These are phyloP conservation scores for Leucosporidium yakuticum DNA, from an alignment of 768 basidiomycete species.

Conservation along the genomic window DNA sequence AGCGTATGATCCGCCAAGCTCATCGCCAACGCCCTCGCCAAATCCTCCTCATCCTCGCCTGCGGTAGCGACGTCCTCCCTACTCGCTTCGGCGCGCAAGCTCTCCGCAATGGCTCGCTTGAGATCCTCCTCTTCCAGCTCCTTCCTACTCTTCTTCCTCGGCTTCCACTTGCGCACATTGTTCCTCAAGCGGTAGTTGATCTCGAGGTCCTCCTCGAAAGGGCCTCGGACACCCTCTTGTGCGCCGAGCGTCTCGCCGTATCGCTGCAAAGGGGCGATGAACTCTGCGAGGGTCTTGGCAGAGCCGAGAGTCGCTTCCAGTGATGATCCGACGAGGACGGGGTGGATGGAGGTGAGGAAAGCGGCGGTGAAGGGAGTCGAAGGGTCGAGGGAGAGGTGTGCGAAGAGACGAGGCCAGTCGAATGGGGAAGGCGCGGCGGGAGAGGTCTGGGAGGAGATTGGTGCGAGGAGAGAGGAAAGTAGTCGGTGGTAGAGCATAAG, in stretches of 20 bases:
- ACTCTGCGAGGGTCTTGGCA: constrained; percentile 50
- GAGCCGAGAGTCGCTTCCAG: constrained; percentile 54
- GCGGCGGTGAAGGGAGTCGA: background rate
- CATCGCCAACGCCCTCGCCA: constrained; percentile 13
- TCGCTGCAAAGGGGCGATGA: constrained; percentile 49
- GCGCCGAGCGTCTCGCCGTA: constrained; percentile 21
- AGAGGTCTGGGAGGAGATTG: constrained; percentile 49
- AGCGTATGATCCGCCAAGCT: background rate
- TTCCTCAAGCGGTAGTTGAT: constrained; percentile 23
- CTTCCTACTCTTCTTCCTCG: constrained; percentile 1
- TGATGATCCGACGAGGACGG: constrained; percentile 12
- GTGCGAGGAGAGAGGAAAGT: constrained; percentile 52
- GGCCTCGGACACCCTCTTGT: constrained; percentile 37
- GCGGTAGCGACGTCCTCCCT: background rate
- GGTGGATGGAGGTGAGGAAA: constrained; percentile 21
- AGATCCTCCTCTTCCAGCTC: background rate
- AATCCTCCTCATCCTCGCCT: background rate
- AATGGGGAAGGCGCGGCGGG: background rate
- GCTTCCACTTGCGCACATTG: background rate
- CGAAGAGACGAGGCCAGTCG: constrained; percentile 18
- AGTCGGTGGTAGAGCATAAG: constrained; percentile 72
- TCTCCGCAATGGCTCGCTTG: constrained; percentile 8
- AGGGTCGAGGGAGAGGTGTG: constrained; percentile 10
- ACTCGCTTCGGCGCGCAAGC: too few species aligned
- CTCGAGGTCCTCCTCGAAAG: constrained; percentile 44